These are phyloP conservation scores for Phyllosticta paracitricarpa DNA, from an alignment of 2,329 filamentous ascomycete genomes.

Conservation along the genomic window DNA sequence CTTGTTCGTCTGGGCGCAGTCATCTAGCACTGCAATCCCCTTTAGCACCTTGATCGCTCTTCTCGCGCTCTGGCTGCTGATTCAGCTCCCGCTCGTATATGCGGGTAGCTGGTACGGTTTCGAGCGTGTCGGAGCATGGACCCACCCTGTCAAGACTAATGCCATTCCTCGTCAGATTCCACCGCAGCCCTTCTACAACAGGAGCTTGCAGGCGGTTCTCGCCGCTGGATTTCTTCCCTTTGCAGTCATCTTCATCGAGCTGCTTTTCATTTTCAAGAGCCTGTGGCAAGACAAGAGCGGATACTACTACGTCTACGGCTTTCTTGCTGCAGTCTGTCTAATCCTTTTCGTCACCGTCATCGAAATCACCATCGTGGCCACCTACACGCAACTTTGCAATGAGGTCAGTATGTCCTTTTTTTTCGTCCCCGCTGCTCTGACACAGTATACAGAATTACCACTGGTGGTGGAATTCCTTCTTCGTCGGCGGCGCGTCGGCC, in stretches of 20 bases:
- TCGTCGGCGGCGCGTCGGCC: slow-evolving; percentile 65
- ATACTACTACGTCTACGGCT: slow-evolving; percentile 88
- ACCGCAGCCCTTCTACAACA: slow-evolving; percentile 63
- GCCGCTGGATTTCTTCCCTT: slow-evolving; percentile 73
- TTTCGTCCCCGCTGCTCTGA: neutral
- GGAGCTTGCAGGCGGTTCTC: slow-evolving; percentile 52
- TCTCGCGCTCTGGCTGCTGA: slow-evolving; percentile 68
- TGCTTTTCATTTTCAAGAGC: slow-evolving; percentile 78
- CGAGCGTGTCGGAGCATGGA: slow-evolving; percentile 56
- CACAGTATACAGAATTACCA: slow-evolving; percentile 53
- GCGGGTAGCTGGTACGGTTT: slow-evolving; percentile 70
- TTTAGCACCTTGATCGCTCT: slow-evolving; percentile 69
- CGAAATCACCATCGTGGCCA: slow-evolving; percentile 73
- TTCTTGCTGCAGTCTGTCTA: slow-evolving; percentile 61
- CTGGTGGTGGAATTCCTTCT: slow-evolving; percentile 89
- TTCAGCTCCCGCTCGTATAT: slow-evolving; percentile 79
- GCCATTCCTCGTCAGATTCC: slow-evolving; percentile 65
- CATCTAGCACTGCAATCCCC: slow-evolving; percentile 76
- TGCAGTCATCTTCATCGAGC: slow-evolving; percentile 78
- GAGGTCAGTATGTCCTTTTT: slow-evolving; percentile 41
- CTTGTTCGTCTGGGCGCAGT: slow-evolving; percentile 82
- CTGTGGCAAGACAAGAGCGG: slow-evolving; percentile 85
- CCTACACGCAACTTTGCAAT: slow-evolving; percentile 71
- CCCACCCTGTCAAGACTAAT: slow-evolving; percentile 71
- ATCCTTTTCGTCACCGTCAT: slow-evolving; percentile 68